phyloP scores from a whole-genome alignment of 805 yeast species.

The Metschnikowia baotianmanensis region DNA sequence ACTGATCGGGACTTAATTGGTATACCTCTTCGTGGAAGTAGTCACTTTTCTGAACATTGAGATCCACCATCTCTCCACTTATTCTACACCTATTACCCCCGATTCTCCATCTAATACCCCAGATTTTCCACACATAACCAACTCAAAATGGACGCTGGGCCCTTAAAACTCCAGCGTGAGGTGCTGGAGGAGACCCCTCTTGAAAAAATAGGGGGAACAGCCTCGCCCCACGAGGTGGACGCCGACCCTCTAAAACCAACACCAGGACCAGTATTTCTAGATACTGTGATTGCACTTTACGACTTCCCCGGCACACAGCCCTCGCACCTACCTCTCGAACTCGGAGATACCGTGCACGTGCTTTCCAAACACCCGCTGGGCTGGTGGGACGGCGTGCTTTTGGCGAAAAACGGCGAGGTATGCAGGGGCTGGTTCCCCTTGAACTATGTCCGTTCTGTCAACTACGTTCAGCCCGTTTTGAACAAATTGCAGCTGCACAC shows the following conservation, averaged over 20 bases:
- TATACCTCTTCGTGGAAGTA: too few species aligned
- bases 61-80: too few species aligned
- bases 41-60: too few species aligned
- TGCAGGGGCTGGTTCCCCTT: constrained; percentile 86
- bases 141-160: not conserved
- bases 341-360: constrained; percentile 74
- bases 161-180: too few species aligned
- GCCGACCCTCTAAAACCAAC: constrained; percentile 10
- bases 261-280: constrained; percentile 38
- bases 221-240: constrained; percentile 28
- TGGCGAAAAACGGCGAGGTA: constrained; percentile 37
- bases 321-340: constrained; percentile 48
- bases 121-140: too few species aligned
- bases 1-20: too few species aligned
- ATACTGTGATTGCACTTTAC: constrained; percentile 57
- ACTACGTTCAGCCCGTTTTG: constrained; percentile 42
- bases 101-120: too few species aligned
- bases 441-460: constrained; percentile 50
- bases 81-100: too few species aligned
- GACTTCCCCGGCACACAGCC: constrained; percentile 54
- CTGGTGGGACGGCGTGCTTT: constrained; percentile 84
- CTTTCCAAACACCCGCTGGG: constrained; percentile 60
- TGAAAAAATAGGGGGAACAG: too few species aligned
- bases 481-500: constrained; percentile 37
- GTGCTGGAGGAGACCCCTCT: too few species aligned